A percentile compares a stretch with the other conserved stretches of the same genome.
Evolutionary conservation across 129 eudicot genomes (phyloP).

Genomic region (Solidago caesia): DNA sequence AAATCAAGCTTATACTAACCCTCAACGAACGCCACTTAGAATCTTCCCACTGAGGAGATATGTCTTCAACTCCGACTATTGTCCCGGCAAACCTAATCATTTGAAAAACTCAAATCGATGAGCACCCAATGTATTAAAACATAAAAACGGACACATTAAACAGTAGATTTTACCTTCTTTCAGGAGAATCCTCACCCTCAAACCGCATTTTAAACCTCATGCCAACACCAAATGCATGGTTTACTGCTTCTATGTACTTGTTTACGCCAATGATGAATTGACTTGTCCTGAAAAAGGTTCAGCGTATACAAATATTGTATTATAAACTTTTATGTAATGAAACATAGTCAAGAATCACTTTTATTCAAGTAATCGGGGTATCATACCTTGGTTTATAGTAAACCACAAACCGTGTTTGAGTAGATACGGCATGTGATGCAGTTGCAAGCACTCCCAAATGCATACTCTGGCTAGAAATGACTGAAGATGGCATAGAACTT

Average conservation of each 20-base stretch:
- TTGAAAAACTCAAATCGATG: background rate
- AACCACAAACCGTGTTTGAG: conserved; percentile 73
- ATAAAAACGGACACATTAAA: background rate
- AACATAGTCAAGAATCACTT: background rate
- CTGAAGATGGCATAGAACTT: conserved; percentile 81
- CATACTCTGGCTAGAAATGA: conserved; percentile 97
- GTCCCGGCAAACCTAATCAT: conserved; percentile 76
- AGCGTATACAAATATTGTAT: background rate
- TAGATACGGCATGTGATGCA: conserved; percentile 85
- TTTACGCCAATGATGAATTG: conserved; percentile 86
- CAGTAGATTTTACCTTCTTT: conserved; percentile 58
- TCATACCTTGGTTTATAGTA: conserved; percentile 88
- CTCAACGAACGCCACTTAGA: conserved; percentile 80
- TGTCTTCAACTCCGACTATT: conserved; percentile 69
- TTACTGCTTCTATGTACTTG: conserved; percentile 79
- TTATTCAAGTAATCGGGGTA: background rate
- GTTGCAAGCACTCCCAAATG: conserved; percentile 97
- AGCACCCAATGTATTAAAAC: background rate
- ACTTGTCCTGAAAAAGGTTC: conserved; percentile 54
- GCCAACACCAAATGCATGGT: conserved; percentile 62
- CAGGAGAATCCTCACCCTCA: conserved; percentile 94
- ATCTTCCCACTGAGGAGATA: conserved; percentile 66
- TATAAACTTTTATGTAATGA: background rate
- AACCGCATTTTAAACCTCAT: conserved; percentile 92
- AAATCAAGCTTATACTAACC: conserved; percentile 35